Base-by-base conservation (phyloP, 495 filamentous ascomycete species). In the Cercophora newfieldiana region DNA sequence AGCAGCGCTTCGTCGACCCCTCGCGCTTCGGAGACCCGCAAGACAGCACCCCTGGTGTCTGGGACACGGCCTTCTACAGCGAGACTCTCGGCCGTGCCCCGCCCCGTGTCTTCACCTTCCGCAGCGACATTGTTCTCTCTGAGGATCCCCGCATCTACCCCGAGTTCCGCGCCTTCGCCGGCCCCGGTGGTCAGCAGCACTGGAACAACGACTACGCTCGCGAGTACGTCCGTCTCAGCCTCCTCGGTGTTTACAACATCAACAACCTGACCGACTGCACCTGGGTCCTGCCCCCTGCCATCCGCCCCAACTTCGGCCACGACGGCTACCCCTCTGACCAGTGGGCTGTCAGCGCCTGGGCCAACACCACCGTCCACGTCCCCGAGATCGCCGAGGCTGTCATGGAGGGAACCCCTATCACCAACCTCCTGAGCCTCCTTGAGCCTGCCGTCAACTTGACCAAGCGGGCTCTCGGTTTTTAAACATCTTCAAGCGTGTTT, bases 41-140 rank as follows among this genome's bases (percentile, higher is more conserved):
- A 61, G 78, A 80, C 63, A 63, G 70, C 10, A 78, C 77, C 3
- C 77, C 75, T 37, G 71, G 66, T 18, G 60, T 73, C 1, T 79
- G 77, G 74, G 78, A 80, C 44, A 72, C 73, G 3, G 50, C 67
- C n/a, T 86, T 80, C 66, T 86, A 84, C 71, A 54, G 58, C 3
- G 67, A 82, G 73, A 82, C 79, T 0, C 59, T 80, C 4, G 69
- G 64, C 7, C 69, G 66, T 0, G 66, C 76, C 18, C 79, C 82
- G n/a, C 64, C 63, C 12, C 72, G 77, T 3, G 78, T 84, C 48
- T 76, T 80, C 68, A 81, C 78, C 48, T 78, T 86, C 67, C 74
- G 69, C 7, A 80, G 76, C 61, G 83, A 85, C 64, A 69, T 79
- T 16, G 64, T 69, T 31, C 70, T 85, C 21, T 70, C 78, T 7